phyloP scores from a whole-genome alignment of 306 rosid species.

The Quillaja saponaria region DNA sequence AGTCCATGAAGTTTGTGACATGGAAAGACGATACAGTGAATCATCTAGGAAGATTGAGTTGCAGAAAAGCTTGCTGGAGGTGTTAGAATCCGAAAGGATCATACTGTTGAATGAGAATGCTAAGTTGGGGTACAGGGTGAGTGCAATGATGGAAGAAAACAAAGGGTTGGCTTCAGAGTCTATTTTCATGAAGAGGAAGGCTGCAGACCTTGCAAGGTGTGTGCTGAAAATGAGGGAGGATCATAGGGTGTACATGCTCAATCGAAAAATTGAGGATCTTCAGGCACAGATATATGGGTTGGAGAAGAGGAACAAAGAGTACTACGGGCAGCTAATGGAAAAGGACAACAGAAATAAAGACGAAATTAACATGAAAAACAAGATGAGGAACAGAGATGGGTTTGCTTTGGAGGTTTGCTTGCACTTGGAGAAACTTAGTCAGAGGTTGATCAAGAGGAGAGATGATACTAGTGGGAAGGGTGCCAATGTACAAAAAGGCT shows the following conservation, averaged over 20 bases:
- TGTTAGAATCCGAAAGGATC: conserved; percentile 89
- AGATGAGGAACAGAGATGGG: conserved; percentile 36
- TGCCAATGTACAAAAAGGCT: conserved; percentile 28
- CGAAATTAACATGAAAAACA: conserved; percentile 18
- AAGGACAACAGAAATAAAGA: conserved; percentile 29
- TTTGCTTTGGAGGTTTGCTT: conserved; percentile 56
- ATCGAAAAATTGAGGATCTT: conserved; percentile 77
- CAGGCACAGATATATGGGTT: conserved; percentile 79
- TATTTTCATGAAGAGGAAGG: conserved; percentile 62
- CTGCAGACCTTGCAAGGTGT: conserved; percentile 76
- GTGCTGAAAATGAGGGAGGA: conserved; percentile 83
- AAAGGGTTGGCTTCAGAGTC: conserved; percentile 70
- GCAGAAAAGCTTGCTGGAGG: conserved; percentile 86
- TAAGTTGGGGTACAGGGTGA: conserved; percentile 57
- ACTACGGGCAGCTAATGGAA: conserved; percentile 60
- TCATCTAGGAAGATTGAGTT: conserved; percentile 71
- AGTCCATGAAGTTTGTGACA: conserved; percentile 48
- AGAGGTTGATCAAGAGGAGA: conserved; percentile 40
- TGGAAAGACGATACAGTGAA: conserved; percentile 60
- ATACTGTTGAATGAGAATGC: conserved; percentile 83
- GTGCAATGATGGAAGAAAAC: conserved; percentile 70
- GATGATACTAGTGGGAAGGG: conserved; percentile 24
- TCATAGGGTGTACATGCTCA: conserved; percentile 72
- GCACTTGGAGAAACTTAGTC: conserved; percentile 48
- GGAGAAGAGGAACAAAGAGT: conserved; percentile 88